These are phyloP conservation scores for Cladophialophora exuberans DNA, from an alignment of 2,329 filamentous ascomycete genomes.

Conservation along the genomic window DNA sequence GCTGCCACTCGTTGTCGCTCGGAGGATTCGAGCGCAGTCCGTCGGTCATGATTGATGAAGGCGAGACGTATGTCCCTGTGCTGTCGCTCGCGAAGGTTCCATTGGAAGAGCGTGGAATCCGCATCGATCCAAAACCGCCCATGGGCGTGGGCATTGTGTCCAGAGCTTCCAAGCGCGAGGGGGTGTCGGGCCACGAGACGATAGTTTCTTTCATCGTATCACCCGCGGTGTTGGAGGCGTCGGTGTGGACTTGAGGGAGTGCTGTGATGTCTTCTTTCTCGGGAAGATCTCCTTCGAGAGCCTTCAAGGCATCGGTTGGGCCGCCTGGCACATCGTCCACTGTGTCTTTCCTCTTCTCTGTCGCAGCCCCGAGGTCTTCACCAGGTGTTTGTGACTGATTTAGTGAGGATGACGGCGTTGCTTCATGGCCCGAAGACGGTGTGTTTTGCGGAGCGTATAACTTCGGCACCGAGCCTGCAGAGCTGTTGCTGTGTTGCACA, in stretches of 20 bases:
- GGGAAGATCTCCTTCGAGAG: constrained; percentile 18
- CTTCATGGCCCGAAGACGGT: not conserved
- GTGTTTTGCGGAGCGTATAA: constrained; percentile 15
- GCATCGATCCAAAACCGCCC: constrained; percentile 31
- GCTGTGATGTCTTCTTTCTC: not conserved
- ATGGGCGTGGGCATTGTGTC: constrained; percentile 28
- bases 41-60: constrained; percentile 20
- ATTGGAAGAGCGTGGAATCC: constrained; percentile 12
- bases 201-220: constrained; percentile 21
- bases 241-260: constrained; percentile 3
- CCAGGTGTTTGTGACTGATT: constrained; percentile 3
- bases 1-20: constrained; percentile 21
- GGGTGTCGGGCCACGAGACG: constrained; percentile 21
- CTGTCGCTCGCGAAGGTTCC: constrained; percentile 16
- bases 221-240: constrained; percentile 1
- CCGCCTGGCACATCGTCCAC: not conserved
- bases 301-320: constrained; percentile 23
- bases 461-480: constrained; percentile 22
- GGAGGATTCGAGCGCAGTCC: constrained; percentile 30
- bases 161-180: constrained; percentile 19
- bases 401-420: not conserved
- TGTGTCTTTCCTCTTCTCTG: constrained; percentile 4
- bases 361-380: constrained; percentile 4
- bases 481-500: constrained; percentile 29
- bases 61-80: constrained; percentile 8